Evolutionary conservation across 345 rosid species (phyloP).

Genomic region (Dimocarpus longan): DNA sequence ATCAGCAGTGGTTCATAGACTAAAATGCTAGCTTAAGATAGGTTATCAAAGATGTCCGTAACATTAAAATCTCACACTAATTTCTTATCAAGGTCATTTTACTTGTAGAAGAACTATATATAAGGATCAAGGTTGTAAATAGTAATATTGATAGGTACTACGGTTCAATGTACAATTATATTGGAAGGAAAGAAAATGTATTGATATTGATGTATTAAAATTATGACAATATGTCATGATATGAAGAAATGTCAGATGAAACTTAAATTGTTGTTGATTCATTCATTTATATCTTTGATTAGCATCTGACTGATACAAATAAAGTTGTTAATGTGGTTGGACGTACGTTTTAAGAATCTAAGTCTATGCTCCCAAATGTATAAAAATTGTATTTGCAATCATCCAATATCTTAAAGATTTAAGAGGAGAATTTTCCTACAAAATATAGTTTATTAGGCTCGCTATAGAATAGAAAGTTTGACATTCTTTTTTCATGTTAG

Average conservation of each 20-base stretch:
- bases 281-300: background rate
- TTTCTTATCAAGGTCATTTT: background rate
- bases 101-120: background rate
- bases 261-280: no score
- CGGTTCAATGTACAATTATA: background rate
- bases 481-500: background rate
- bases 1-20: background rate
- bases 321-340: background rate
- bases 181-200: background rate
- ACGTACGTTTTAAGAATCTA: background rate
- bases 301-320: background rate
- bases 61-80: background rate
- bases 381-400: background rate
- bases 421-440: background rate
- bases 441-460: background rate
- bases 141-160: background rate
- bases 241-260: background rate
- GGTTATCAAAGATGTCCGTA: no score
- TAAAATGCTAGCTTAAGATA: background rate
- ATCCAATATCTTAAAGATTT: background rate
- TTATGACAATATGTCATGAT: background rate
- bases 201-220: background rate
- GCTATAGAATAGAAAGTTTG: background rate
- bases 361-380: background rate
- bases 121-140: background rate